phyloP scores from a whole-genome alignment of 306 rosid species.

The Inga laurina region DNA sequence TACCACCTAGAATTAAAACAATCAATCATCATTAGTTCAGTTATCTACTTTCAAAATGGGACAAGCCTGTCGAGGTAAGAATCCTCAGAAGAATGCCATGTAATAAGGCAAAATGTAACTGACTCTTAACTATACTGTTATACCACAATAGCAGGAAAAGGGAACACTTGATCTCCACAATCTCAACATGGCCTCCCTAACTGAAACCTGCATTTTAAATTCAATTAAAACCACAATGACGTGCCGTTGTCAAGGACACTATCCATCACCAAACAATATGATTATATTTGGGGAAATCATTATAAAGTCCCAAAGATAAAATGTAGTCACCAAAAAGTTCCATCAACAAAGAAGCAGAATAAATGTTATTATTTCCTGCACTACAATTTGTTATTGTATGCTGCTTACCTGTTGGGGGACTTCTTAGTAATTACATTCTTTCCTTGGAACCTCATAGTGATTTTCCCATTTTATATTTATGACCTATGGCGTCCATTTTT shows the following conservation, averaged over 20 bases:
- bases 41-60: slow-evolving; percentile 67
- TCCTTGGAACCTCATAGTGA: too few species aligned
- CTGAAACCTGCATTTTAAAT: slow-evolving; percentile 52
- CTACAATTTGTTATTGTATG: too few species aligned
- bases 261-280: neutral
- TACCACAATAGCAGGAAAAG: slow-evolving; percentile 60
- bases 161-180: slow-evolving; percentile 57
- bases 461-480: neutral
- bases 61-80: slow-evolving; percentile 41
- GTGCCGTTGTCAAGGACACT: neutral
- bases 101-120: slow-evolving; percentile 37
- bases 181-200: slow-evolving; percentile 44
- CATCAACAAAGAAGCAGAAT: too few species aligned
- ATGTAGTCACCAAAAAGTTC: too few species aligned
- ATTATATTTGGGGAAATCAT: neutral
- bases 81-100: slow-evolving; percentile 61
- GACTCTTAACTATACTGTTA: slow-evolving; percentile 50
- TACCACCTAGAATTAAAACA: slow-evolving; percentile 45
- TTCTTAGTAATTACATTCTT: too few species aligned
- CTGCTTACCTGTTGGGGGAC: too few species aligned
- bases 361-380: too few species aligned
- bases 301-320: too few species aligned
- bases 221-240: neutral
- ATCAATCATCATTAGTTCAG: slow-evolving; percentile 45
- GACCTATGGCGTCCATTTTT: neutral